These are phyloP conservation scores for Coemansia sp. DNA, from an alignment of 192 early-diverging fungal genomes.

Conservation along the genomic window DNA sequence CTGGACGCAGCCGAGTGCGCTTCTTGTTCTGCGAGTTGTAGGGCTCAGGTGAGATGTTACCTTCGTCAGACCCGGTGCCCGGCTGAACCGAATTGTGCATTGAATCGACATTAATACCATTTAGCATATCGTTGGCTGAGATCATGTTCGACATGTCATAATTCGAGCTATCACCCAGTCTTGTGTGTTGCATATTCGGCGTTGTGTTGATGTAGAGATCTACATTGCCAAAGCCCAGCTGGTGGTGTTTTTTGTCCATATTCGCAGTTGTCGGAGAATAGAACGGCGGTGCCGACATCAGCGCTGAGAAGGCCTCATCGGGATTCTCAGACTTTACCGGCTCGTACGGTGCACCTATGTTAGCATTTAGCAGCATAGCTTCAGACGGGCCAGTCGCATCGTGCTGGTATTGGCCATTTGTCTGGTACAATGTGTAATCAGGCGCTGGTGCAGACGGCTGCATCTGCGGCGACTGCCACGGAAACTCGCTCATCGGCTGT, in stretches of 20 bases:
- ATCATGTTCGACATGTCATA: not conserved
- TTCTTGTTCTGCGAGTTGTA: conserved; percentile 52
- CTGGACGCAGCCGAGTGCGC: conserved; percentile 66
- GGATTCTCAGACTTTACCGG: not conserved
- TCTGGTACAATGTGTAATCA: not conserved
- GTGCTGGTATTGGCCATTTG: not conserved
- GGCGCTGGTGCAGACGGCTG: conserved; percentile 14
- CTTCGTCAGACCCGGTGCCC: not conserved
- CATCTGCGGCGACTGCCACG: conserved; percentile 38
- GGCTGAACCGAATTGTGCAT: not conserved
- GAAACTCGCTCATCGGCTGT: conserved; percentile 23
- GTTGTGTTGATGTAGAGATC: not conserved
- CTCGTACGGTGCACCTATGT: not conserved
- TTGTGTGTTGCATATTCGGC: not conserved
- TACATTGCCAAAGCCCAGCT: not conserved
- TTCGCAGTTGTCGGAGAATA: not conserved
- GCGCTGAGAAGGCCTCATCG: not conserved
- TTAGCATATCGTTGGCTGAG: not conserved
- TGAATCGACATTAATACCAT: not conserved
- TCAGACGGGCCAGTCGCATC: conserved; percentile 1
- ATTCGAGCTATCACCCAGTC: not conserved
- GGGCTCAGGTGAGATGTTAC: conserved; percentile 20
- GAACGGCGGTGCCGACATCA: not conserved
- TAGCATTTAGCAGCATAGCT: not conserved
- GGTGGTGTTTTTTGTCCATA: not conserved